A percentile compares a stretch with the other conserved stretches of the same genome.
Evolutionary conservation across 768 basidiomycete genomes (phyloP).

Genomic region (Exsudoporus frostii): DNA sequence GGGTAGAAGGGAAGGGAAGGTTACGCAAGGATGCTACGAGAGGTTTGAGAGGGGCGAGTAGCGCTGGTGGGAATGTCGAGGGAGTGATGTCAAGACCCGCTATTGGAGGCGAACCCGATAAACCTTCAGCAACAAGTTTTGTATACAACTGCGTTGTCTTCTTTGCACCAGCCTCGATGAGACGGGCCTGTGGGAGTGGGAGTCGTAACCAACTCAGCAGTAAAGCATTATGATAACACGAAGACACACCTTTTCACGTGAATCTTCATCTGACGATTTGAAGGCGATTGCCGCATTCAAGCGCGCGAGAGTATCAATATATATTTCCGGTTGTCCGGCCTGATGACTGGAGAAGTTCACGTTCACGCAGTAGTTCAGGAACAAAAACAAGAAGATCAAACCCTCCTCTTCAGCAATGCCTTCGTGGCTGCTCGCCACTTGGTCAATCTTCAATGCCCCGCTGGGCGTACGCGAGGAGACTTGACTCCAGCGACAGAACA

Average conservation of each 20-base stretch:
- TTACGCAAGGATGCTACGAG: constrained; percentile 68
- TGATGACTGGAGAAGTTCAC: constrained; percentile 53
- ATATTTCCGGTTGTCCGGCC: constrained; percentile 56
- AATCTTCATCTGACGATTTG: constrained; percentile 55
- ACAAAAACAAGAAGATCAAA: constrained; percentile 26
- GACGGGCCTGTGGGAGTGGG: constrained; percentile 45
- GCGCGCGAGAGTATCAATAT: constrained; percentile 71
- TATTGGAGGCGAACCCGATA: constrained; percentile 66
- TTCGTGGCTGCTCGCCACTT: constrained; percentile 71
- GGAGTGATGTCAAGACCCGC: constrained; percentile 55
- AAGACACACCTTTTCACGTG: constrained; percentile 50
- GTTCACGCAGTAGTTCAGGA: background rate
- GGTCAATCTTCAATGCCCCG: constrained; percentile 74
- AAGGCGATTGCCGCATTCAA: constrained; percentile 80
- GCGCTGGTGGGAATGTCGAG: constrained; percentile 50
- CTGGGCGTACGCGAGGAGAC: too few species aligned
- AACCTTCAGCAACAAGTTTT: constrained; percentile 85
- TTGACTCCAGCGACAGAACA: too few species aligned
- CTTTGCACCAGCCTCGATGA: constrained; percentile 81
- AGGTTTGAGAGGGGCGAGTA: constrained; percentile 54
- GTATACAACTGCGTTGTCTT: constrained; percentile 80
- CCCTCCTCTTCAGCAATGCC: constrained; percentile 78
- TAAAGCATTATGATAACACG: background rate
- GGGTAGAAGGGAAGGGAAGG: constrained; percentile 72
- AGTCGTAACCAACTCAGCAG: background rate